These are phyloP conservation scores for Candida pseudoviswanathii DNA, from an alignment of 1,139 yeast species.

Conservation along the genomic window DNA sequence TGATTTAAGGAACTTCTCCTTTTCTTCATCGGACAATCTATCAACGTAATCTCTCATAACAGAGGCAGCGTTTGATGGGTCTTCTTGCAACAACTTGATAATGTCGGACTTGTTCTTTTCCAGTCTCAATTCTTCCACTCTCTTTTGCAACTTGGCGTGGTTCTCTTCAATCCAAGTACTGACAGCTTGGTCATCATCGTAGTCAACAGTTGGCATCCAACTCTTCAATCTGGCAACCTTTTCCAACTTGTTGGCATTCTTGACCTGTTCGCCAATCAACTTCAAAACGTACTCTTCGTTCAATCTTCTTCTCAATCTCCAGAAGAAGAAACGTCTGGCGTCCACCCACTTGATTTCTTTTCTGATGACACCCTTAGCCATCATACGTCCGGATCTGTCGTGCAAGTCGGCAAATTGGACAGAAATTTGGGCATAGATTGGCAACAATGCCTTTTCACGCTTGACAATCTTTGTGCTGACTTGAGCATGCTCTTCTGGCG, in stretches of 20 bases:
- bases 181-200: conserved; percentile 74
- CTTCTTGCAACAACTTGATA: conserved; percentile 59
- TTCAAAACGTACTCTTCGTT: conserved; percentile 87
- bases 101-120: conserved; percentile 66
- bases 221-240: conserved; percentile 84
- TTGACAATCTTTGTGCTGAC: conserved; percentile 67
- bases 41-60: conserved; percentile 66
- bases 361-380: conserved; percentile 88
- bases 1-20: conserved; percentile 48
- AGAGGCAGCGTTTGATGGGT: conserved; percentile 54
- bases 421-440: conserved; percentile 88
- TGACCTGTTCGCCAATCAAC: conserved; percentile 68
- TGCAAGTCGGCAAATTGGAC: conserved; percentile 97
- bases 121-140: conserved; percentile 63
- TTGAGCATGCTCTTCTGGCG: conserved; percentile 66
- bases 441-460: conserved; percentile 80
- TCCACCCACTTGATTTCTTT: conserved; percentile 84
- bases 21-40: conserved; percentile 61
- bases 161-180: conserved; percentile 86
- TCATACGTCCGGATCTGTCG: conserved; percentile 96
- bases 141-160: conserved; percentile 62
- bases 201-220: conserved; percentile 79
- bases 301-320: conserved; percentile 97
- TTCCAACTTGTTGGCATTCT: conserved; percentile 70
- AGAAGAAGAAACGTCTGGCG: conserved; percentile 95